These are phyloP conservation scores for Sungouiella blattae DNA, from an alignment of 805 yeast species.

Conservation along the genomic window DNA sequence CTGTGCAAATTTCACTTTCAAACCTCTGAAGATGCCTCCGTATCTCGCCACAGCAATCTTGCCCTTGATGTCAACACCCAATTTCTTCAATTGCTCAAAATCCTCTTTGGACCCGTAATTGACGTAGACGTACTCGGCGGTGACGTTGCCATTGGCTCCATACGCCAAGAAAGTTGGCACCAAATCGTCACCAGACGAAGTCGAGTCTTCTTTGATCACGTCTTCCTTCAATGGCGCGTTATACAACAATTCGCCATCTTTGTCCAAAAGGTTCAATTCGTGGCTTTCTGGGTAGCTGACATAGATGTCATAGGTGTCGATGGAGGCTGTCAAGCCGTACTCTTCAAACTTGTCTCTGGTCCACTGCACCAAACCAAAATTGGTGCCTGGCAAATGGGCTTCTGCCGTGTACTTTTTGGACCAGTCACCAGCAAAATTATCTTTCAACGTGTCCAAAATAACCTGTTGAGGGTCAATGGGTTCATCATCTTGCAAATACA, in stretches of 20 bases:
- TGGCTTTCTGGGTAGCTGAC: conserved; percentile 50
- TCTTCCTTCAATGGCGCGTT: conserved; percentile 53
- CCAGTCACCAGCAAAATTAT: conserved; percentile 51
- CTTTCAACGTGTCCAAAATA: conserved; percentile 29
- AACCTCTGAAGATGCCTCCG: conserved; percentile 49
- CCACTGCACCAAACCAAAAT: conserved; percentile 47
- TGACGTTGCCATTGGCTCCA: conserved; percentile 60
- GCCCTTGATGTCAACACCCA: conserved; percentile 45
- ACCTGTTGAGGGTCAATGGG: conserved; percentile 9
- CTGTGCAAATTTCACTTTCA: conserved; percentile 61
- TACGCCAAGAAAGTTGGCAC: conserved; percentile 65
- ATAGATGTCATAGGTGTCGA: conserved; percentile 57
- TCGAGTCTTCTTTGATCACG: conserved; percentile 35
- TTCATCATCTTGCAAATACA: neutral
- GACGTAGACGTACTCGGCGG: conserved; percentile 52
- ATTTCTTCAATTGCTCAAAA: conserved; percentile 38
- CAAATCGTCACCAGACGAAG: conserved; percentile 36
- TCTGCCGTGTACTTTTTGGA: conserved; percentile 47
- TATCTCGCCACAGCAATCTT: conserved; percentile 59
- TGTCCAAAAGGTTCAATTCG: conserved; percentile 38
- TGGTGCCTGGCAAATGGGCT: conserved; percentile 52
- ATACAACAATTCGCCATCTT: conserved; percentile 34
- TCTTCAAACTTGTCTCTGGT: conserved; percentile 52
- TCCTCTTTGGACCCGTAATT: conserved; percentile 61
- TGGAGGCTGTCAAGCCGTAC: conserved; percentile 50